Evolutionary conservation across 441 rosid species (phyloP).

Genomic region (Geranium incanum): DNA sequence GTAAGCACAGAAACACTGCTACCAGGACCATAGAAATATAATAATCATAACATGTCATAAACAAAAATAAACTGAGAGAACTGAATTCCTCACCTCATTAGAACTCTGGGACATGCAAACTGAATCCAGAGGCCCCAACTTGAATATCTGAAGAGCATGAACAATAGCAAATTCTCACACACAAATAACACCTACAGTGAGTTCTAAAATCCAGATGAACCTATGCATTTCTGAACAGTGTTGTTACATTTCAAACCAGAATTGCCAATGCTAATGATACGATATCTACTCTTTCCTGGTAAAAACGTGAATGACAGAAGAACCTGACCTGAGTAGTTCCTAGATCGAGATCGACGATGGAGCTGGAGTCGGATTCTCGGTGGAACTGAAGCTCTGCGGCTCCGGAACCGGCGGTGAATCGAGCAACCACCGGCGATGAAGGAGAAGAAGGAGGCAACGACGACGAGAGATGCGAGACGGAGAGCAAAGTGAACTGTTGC

Average conservation of each 20-base stretch:
- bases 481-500: conserved; percentile 44
- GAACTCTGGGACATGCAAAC: conserved; percentile 49
- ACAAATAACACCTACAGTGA: neutral
- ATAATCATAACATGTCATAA: neutral
- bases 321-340: conserved; percentile 42
- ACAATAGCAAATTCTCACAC: neutral
- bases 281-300: no score
- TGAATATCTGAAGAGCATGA: conserved; percentile 49
- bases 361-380: conserved; percentile 32
- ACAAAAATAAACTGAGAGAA: neutral
- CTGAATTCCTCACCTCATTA: conserved; percentile 42
- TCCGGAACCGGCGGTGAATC: conserved; percentile 38
- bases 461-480: conserved; percentile 45
- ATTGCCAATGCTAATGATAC: neutral
- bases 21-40: no score
- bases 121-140: conserved; percentile 55
- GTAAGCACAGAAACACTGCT: no score
- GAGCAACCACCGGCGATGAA: conserved; percentile 35
- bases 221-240: neutral
- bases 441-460: conserved; percentile 20
- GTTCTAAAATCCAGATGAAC: neutral
- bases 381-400: conserved; percentile 46
- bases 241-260: neutral
- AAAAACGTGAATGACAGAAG: neutral
- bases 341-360: conserved; percentile 36